A percentile compares a stretch with the other conserved stretches of the same genome.
Evolutionary conservation across 2,329 filamentous ascomycete genomes (phyloP).

Genomic region (Plenodomus lindquistii): DNA sequence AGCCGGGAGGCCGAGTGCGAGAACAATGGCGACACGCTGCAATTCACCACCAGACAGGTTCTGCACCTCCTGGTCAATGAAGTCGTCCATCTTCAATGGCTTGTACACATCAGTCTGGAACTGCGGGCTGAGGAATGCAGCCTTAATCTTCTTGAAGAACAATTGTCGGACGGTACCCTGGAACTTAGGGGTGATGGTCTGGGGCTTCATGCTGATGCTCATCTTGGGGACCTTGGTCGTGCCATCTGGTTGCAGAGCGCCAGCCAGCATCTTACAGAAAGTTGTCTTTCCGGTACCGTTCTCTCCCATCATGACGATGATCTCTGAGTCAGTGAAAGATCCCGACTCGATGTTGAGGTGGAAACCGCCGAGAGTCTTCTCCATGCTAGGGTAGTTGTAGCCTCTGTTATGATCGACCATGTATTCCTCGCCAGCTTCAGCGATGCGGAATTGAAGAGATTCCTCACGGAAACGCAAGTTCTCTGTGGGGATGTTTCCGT

Average conservation of each 20-base stretch:
- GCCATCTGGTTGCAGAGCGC: conserved; percentile 87
- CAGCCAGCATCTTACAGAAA: conserved; percentile 94
- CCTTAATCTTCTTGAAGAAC: conserved; percentile 99
- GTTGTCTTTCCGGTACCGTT: conserved; percentile 99
- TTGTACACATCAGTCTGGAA: conserved; percentile 99
- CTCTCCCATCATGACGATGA: conserved; percentile 99
- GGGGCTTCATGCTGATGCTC: conserved; percentile 99
- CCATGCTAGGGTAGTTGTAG: conserved; percentile 87
- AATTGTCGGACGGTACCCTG: conserved; percentile 94
- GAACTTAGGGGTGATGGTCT: conserved; percentile 99
- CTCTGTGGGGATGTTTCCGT: conserved; percentile 96
- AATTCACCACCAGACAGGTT: conserved; percentile 99
- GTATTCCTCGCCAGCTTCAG: conserved; percentile 87
- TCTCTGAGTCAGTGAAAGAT: conserved; percentile 95
- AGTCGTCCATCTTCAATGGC: conserved; percentile 97
- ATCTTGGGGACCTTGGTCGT: conserved; percentile 80
- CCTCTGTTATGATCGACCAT: conserved; percentile 80
- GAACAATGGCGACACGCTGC: conserved; percentile 97
- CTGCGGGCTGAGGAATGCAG: conserved; percentile 91
- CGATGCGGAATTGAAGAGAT: conserved; percentile 91
- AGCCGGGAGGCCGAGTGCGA: conserved; percentile 91
- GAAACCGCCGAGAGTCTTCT: conserved; percentile 91
- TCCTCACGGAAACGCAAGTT: conserved; percentile 98
- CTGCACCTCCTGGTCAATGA: conserved; percentile 99
- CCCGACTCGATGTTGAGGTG: conserved; percentile 79